phyloP scores from a whole-genome alignment of 2,329 filamentous ascomycete genomes.

The Chaetomiaceae sp. region DNA sequence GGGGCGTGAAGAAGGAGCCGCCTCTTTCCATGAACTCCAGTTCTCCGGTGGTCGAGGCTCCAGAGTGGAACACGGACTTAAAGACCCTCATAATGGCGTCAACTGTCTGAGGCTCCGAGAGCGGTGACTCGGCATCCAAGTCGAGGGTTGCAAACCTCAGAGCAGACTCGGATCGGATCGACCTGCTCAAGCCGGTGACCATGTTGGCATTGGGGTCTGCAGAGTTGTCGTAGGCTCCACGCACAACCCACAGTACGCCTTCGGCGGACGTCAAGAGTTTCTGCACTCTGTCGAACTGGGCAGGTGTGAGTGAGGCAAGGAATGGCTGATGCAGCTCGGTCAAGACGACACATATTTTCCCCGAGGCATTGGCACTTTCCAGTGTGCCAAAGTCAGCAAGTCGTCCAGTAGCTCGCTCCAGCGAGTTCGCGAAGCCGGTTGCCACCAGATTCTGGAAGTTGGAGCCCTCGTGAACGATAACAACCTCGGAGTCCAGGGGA shows the following conservation, averaged over 20 bases:
- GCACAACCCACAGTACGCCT: constrained; percentile 36
- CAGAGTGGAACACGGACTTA: constrained; percentile 31
- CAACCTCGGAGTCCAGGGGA: constrained; percentile 29
- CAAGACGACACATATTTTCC: constrained; percentile 38
- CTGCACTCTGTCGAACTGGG: constrained; percentile 35
- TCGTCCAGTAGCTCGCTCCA: constrained; percentile 31
- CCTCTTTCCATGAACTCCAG: constrained; percentile 38
- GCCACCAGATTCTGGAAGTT: constrained; percentile 30
- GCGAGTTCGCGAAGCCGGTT: constrained; percentile 28
- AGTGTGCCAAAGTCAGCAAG: constrained; percentile 29
- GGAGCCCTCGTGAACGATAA: constrained; percentile 34
- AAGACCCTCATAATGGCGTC: constrained; percentile 30
- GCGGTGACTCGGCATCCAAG: constrained; percentile 30
- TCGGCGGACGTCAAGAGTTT: constrained; percentile 31
- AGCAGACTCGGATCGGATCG: constrained; percentile 41
- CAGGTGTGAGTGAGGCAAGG: constrained; percentile 34
- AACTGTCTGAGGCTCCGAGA: constrained; percentile 23
- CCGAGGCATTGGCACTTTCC: constrained; percentile 26
- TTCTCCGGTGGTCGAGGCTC: constrained; percentile 30
- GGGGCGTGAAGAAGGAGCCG: constrained; percentile 35
- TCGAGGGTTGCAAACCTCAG: constrained; percentile 41
- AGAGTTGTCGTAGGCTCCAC: constrained; percentile 34
- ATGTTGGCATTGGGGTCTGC: constrained; percentile 37
- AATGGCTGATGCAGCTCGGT: constrained; percentile 40
- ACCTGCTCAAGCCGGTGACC: constrained; percentile 39